Evolutionary conservation across 2,329 filamentous ascomycete species (phyloP).

Genomic region (Phialophora verrucosa): DNA sequence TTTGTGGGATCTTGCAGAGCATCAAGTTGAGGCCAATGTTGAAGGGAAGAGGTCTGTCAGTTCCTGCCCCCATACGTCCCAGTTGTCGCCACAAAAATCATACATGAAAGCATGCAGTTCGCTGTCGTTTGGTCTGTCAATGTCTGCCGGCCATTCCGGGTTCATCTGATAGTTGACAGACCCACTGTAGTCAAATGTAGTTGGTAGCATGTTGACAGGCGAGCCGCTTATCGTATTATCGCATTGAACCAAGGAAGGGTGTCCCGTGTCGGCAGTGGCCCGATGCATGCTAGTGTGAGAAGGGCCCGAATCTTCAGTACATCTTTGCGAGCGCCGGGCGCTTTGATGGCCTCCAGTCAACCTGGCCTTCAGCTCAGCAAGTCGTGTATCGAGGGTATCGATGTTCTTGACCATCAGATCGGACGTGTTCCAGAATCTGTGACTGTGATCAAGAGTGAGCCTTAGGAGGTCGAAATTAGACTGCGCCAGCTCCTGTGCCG

Average conservation of each 20-base stretch:
- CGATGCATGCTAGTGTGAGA: not conserved
- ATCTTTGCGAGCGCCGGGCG: not conserved
- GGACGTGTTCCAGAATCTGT: conserved; percentile 17
- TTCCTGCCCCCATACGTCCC: conserved; percentile 16
- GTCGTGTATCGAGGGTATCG: conserved; percentile 13
- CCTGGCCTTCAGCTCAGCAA: conserved; percentile 11
- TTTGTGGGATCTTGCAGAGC: not conserved
- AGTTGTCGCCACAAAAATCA: conserved; percentile 20
- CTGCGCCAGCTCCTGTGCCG: conserved; percentile 5
- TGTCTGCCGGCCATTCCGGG: not conserved
- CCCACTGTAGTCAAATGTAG: not conserved
- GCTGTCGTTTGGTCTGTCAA: conserved; percentile 3
- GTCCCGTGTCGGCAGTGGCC: not conserved
- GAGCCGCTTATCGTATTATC: not conserved
- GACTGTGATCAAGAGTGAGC: conserved; percentile 9
- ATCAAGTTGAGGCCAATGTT: not conserved
- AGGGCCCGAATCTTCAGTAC: not conserved
- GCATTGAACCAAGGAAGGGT: too few species aligned
- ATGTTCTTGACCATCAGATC: conserved; percentile 18
- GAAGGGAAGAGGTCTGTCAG: conserved; percentile 9
- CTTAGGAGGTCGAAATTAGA: conserved; percentile 16
- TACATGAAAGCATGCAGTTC: conserved; percentile 20
- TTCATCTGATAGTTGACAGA: not conserved
- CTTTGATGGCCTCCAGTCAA: not conserved
- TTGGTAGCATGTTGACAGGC: not conserved